phyloP scores from a whole-genome alignment of 2,329 filamentous ascomycete genomes.

The Colletotrichum chrysophilum region DNA sequence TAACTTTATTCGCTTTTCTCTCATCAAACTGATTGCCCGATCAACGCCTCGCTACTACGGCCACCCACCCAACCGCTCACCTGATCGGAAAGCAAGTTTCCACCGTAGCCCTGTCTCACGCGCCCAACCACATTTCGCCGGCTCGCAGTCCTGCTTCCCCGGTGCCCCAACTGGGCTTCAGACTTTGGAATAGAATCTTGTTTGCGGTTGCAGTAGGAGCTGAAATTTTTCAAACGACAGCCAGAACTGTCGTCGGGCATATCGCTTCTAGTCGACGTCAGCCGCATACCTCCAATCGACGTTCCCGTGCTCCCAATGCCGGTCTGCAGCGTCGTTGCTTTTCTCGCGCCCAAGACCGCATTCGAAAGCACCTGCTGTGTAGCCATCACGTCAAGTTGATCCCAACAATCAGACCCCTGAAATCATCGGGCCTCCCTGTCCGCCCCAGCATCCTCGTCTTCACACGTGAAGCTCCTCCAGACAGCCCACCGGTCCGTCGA shows the following conservation, averaged over 20 bases:
- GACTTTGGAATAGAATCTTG: neutral
- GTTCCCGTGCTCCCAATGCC: neutral
- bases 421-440: neutral
- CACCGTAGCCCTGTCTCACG: neutral
- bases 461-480: neutral
- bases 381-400: neutral
- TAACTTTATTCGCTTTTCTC: conserved; percentile 11
- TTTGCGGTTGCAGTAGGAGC: neutral
- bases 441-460: conserved; percentile 6
- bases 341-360: neutral
- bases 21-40: neutral
- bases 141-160: neutral
- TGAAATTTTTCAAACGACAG: neutral
- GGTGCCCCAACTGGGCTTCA: neutral
- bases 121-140: neutral
- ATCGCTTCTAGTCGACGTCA: neutral
- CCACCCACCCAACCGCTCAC: neutral
- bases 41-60: neutral
- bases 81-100: neutral
- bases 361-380: neutral
- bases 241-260: neutral
- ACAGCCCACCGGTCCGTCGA: neutral
- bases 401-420: neutral
- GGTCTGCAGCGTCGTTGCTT: neutral
- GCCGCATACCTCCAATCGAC: neutral